Base-by-base conservation (phyloP, 805 yeast species). In the Wickerhamomyces hampshirensis region DNA sequence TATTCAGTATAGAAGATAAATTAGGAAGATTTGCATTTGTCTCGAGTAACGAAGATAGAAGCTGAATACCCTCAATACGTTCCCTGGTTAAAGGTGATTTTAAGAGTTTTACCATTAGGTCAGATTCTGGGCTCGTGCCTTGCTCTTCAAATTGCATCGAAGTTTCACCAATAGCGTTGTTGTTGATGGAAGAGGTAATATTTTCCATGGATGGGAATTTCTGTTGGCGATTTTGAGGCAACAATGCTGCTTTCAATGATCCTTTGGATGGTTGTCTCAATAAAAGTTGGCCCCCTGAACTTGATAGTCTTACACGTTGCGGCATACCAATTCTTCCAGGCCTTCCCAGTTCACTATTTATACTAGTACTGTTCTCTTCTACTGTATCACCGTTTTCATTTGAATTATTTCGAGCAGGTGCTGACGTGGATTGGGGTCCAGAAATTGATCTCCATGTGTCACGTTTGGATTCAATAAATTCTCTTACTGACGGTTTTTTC, bases 401-500 rank as follows among this genome's bases (percentile, higher is more conserved):
- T 4, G 38, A 24, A 28, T 41, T 27, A 11, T 30, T 37, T 16
- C 27, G n/a, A 30, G 34, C 16, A 21, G 23, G 54, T 42, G 4
- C 55, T 35, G 36, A 42, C 52, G n/a, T n/a, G n/a, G 14, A 54
- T 46, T 26, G 65, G 52, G 47, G 58, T 0, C 63, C 65, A 7
- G 63, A 46, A 30, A 56, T 47, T 5, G 68, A 58, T 36, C 68
- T 62, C 40, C 69, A 51, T 34, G 65, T 66, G 44, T 63, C 58
- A 48, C 66, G 62, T 35, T 63, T 67, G 1, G 74, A 68, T 21
- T 67, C 59, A 4, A 71, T 70, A 18, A 69, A 50, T 18, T 71
- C 78, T 39, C 63, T 66, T 29, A 74, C 55, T 1, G 84, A 73
- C 3, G 71, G 70, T 32, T 73, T 60, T 5, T 53, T 64, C n/a